Conservation (phyloP, 768 basidiomycete species). For the Suillus discolor region DNA sequence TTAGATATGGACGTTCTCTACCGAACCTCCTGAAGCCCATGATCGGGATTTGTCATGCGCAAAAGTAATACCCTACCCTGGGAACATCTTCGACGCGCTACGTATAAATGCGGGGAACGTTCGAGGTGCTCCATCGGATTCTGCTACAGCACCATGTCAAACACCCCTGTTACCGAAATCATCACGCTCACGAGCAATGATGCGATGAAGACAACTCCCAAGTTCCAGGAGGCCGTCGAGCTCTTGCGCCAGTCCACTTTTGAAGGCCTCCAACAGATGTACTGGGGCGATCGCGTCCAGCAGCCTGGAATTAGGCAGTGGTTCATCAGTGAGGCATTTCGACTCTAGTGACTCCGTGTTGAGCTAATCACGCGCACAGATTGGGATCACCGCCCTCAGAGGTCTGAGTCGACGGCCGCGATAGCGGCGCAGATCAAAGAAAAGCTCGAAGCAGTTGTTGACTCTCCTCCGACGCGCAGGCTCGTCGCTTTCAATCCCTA, state of each 20-base stretch:
- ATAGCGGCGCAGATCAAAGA: neutral
- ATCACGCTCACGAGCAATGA: neutral
- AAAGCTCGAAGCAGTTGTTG: neutral
- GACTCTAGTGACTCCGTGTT: neutral
- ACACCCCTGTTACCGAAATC: neutral
- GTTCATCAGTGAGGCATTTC: neutral
- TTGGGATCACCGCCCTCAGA: slow-evolving; percentile 1
- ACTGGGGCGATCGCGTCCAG: slow-evolving; percentile 7
- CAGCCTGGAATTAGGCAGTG: slow-evolving; percentile 4
- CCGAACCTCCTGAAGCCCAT: neutral
- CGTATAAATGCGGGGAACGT: neutral
- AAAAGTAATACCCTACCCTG: neutral
- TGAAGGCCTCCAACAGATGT: neutral
- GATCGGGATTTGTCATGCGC: neutral
- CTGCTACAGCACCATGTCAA: neutral
- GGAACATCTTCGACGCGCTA: neutral
- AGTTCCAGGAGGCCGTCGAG: neutral
- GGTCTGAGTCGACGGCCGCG: neutral
- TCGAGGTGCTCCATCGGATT: neutral
- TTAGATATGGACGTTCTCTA: neutral
- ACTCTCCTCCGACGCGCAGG: neutral
- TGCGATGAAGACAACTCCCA: neutral
- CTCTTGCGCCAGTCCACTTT: neutral
- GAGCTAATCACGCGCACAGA: neutral
- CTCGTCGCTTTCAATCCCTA: slow-evolving; percentile 10